A percentile compares a stretch with the other conserved stretches of the same genome.
phyloP scores from a whole-genome alignment of 129 eudicot genomes.

The Flaveria linearis region DNA sequence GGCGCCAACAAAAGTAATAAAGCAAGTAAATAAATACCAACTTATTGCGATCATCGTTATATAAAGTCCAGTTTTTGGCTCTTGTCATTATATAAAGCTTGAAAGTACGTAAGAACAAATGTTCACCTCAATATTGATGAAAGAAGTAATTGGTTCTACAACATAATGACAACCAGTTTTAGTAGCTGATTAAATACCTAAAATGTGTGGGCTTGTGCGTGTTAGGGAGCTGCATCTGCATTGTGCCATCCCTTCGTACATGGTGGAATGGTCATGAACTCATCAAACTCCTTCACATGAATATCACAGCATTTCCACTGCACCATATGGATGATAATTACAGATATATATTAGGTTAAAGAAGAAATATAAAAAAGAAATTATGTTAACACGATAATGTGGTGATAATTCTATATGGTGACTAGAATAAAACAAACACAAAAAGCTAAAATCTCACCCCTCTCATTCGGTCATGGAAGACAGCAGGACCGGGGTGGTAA shows the following conservation, averaged over 20 bases:
- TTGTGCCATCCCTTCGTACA: conserved; percentile 97
- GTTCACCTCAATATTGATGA: conserved; percentile 23
- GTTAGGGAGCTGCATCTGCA: conserved; percentile 60
- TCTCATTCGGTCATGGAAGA: conserved; percentile 89
- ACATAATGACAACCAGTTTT: conserved; percentile 27
- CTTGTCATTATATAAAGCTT: conserved; percentile 13
- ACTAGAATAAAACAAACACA: background rate
- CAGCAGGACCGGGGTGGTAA: conserved; percentile 96
- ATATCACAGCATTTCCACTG: conserved; percentile 99
- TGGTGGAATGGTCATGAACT: conserved; percentile 83
- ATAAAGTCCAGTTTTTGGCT: conserved; percentile 18
- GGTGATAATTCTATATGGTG: background rate
- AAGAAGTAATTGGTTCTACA: conserved; percentile 26
- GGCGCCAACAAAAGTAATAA: too few relatives aligned
- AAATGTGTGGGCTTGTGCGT: conserved; percentile 6
- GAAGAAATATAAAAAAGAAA: background rate
- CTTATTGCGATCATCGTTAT: conserved; percentile 1
- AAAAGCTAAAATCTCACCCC: conserved; percentile 63
- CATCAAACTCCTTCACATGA: conserved; percentile 96
- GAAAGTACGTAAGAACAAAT: conserved; percentile 4
- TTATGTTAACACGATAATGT: background rate
- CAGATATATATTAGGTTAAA: conserved; percentile 2
- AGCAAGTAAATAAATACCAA: background rate
- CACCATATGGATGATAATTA: conserved; percentile 26
- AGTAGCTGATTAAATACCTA: conserved; percentile 4